Evolutionary conservation across 352 stramenopile genomes (phyloP).

Genomic region (Phytopythium kandeliae): DNA sequence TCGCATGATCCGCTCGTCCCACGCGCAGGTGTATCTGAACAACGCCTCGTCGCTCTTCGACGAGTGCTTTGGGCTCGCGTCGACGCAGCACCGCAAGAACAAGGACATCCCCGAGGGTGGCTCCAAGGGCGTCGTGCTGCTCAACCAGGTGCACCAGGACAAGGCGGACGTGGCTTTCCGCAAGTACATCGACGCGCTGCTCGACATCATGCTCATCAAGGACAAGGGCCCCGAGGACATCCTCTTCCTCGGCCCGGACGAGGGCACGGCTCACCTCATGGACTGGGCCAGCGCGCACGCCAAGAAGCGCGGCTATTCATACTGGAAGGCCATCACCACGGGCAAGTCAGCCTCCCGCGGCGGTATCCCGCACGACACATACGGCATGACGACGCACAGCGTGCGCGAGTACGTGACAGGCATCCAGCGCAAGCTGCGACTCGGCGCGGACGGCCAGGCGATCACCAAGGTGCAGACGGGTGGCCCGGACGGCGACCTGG

Average conservation of each 20-base stretch:
- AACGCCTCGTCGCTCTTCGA: conserved; percentile 93
- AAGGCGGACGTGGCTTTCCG: conserved; percentile 89
- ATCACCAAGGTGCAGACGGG: conserved; percentile 98
- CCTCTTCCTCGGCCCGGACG: conserved; percentile 96
- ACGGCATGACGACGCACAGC: conserved; percentile 96
- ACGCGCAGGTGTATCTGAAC: conserved; percentile 88
- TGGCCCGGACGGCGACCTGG: conserved; percentile 96
- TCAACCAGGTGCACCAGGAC: conserved; percentile 89
- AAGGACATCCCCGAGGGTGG: conserved; percentile 99
- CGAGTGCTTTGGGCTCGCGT: conserved; percentile 95
- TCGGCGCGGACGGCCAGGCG: conserved; percentile 75
- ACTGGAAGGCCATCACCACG: conserved; percentile 95
- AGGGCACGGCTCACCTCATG: conserved; percentile 97
- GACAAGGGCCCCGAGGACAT: conserved; percentile 88
- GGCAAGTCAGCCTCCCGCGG: conserved; percentile 92
- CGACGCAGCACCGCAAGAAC: conserved; percentile 98
- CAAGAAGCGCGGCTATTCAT: conserved; percentile 90
- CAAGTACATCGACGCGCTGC: conserved; percentile 96
- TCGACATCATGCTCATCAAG: conserved; percentile 96
- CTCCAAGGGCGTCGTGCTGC: conserved; percentile 95
- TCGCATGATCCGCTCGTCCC: conserved; percentile 85
- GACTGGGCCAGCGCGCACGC: conserved; percentile 94
- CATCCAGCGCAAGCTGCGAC: conserved; percentile 88
- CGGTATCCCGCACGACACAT: conserved; percentile 98
- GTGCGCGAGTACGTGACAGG: conserved; percentile 96